Evolutionary conservation across 164 flowering plant genomes (phyloP).

Genomic region (Berberis thunbergii): DNA sequence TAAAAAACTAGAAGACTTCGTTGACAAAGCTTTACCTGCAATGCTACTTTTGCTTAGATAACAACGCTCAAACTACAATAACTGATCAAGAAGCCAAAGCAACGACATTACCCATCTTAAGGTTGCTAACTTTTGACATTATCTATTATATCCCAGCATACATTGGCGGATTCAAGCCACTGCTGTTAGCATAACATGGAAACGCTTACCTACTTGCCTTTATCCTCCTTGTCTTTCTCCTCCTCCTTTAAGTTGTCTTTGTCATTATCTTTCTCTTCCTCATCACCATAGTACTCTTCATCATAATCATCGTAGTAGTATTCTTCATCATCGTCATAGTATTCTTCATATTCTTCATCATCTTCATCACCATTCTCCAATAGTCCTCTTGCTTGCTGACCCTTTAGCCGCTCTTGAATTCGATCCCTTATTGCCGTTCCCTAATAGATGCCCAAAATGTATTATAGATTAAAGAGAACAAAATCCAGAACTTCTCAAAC

Average conservation of each 20-base stretch:
- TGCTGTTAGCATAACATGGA: not conserved
- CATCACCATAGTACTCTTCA: slow-evolving; percentile 19
- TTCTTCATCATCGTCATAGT: slow-evolving; percentile 18
- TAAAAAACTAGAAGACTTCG: no score
- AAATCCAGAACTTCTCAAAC: not conserved
- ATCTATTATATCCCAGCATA: not conserved
- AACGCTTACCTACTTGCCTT: not conserved
- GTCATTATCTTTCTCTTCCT: slow-evolving; percentile 7
- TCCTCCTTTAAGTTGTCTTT: not conserved
- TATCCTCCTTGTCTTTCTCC: not conserved
- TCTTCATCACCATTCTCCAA: slow-evolving; percentile 14
- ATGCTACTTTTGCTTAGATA: no score
- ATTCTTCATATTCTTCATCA: slow-evolving; percentile 10
- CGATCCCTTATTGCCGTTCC: slow-evolving; percentile 25
- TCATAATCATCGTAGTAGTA: slow-evolving; percentile 17
- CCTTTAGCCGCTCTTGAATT: slow-evolving; percentile 22
- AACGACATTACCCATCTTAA: no score
- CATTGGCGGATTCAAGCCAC: not conserved
- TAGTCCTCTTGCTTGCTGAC: slow-evolving; percentile 11
- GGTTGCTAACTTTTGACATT: no score
- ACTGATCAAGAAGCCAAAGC: no score
- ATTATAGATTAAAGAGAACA: not conserved
- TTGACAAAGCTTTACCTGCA: no score
- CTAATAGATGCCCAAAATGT: slow-evolving; percentile 1
- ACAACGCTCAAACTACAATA: no score